Base-by-base conservation (phyloP, 306 rosid genomes). In the Ormosia emarginata region DNA sequence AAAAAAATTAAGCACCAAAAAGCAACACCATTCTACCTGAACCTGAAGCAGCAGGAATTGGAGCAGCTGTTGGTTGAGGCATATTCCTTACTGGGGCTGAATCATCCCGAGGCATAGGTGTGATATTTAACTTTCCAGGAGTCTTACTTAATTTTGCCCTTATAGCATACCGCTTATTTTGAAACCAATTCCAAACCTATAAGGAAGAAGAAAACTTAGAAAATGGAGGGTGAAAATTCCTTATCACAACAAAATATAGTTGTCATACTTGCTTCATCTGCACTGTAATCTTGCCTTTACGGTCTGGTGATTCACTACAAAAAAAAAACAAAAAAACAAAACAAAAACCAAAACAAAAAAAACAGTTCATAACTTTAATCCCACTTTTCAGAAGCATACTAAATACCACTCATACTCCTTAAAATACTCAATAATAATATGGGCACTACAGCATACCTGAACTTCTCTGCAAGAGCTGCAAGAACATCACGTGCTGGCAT, bases 111-210 rank as follows among this genome's bases (percentile, higher is more conserved):
- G 90, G 87, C 93, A 92, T 72, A 81, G 98, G 93, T 17, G 97
- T 88, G 49, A 93, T 84, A 58, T 80, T 88, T 82, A 96, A 90
- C 89, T 93, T 93, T 62, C 90, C 97, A 58, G 94, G 97, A 80
- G 86, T 86, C 85, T 89, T 96, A 78, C 90, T 89, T 62, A 94
- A 83, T 73, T 91, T 96, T 79, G 97, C 97, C 77, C 98, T 90
- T 75, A 92, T 88, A 9, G 98, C 98, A 85, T 96, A 93, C 57
- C 97, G 90, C 88, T 93, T 93, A 82, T 96, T 96, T 87, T 96
- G 99, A 79, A 96, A 96, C 99, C 99, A 96, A 85, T 96, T 93
- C 98, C 97, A 96, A 71, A 96, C 97, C 99, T 96, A 86, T 18
- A 87, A 82, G 15, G 36, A 80, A 83, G 85, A 40, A 9, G 66